Conservation (phyloP, 495 filamentous ascomycete species). For the Immersiella caudata region DNA sequence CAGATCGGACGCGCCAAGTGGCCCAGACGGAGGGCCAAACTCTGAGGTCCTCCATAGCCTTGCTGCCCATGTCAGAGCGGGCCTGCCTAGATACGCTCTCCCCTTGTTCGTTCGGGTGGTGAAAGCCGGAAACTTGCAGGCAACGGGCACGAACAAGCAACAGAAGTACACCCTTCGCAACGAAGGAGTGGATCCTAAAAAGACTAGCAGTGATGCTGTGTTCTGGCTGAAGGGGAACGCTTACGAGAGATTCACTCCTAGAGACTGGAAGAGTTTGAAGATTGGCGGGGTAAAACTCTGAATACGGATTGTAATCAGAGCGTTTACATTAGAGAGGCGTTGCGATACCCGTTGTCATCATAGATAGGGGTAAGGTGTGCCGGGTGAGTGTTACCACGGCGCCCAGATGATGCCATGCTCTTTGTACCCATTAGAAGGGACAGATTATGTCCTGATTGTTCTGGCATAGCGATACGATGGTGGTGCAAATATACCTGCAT, state of each 20-base stretch:
- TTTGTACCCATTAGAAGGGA: no score
- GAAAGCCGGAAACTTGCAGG: constrained; percentile 52
- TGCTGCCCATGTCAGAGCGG: constrained; percentile 57
- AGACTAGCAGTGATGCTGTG: constrained; percentile 61
- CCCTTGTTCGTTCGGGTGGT: constrained; percentile 77
- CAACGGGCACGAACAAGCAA: constrained; percentile 87
- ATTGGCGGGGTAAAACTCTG: constrained; percentile 72
- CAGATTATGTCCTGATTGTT: background rate
- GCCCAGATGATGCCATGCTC: background rate
- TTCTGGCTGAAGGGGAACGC: constrained; percentile 64
- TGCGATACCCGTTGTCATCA: constrained; percentile 1
- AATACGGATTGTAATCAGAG: background rate
- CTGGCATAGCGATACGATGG: no score
- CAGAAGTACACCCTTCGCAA: constrained; percentile 71
- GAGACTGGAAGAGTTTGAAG: constrained; percentile 69
- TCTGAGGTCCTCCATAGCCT: constrained; percentile 57
- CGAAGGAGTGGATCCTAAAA: constrained; percentile 71
- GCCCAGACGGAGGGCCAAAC: constrained; percentile 36
- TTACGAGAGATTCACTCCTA: constrained; percentile 67
- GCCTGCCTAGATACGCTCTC: constrained; percentile 72
- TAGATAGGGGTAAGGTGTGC: background rate
- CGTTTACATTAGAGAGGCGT: background rate
- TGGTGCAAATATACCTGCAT: no score
- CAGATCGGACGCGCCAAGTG: constrained; percentile 29
- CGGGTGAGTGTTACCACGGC: background rate